Percentiles rank a stretch among this genome's conserved stretches.
phyloP scores from a whole-genome alignment of 139 green algal genomes.

The Coelastrella sp. region DNA sequence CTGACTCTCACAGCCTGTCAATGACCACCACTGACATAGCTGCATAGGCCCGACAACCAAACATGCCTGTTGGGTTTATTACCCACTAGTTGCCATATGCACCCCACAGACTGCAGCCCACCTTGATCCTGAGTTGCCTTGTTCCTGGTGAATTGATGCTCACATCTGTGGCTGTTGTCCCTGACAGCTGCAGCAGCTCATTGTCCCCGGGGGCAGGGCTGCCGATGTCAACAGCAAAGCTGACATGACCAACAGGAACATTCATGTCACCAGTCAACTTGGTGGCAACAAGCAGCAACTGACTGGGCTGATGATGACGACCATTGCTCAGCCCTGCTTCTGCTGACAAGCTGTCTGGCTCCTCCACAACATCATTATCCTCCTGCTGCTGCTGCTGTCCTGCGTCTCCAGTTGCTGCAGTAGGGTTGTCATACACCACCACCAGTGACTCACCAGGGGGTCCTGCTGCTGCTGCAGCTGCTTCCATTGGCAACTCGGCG shows the following conservation, averaged over 20 bases:
- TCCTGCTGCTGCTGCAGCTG: slow-evolving; percentile 2
- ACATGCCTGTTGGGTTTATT: not conserved
- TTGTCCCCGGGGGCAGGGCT: not conserved
- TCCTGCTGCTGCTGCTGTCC: slow-evolving; percentile 11
- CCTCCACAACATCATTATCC: not conserved
- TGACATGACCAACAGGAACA: slow-evolving; percentile 26
- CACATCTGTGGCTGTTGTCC: not conserved
- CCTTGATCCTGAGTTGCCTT: slow-evolving; percentile 30
- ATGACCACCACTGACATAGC: not conserved
- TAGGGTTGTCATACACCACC: slow-evolving; percentile 4
- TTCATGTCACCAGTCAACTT: slow-evolving; percentile 45
- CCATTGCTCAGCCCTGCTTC: slow-evolving; percentile 6
- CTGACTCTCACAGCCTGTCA: not conserved
- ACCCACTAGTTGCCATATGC: not conserved
- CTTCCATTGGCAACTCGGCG: not conserved
- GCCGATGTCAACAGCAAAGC: slow-evolving; percentile 32
- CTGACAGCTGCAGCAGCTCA: slow-evolving; percentile 10
- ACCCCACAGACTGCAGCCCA: not conserved
- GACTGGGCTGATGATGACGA: not conserved
- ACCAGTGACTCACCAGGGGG: not conserved
- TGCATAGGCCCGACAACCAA: not conserved
- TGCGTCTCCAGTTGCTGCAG: slow-evolving; percentile 13
- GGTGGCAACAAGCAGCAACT: slow-evolving; percentile 13
- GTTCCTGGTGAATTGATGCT: not conserved
- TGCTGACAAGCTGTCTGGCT: not conserved